Evolutionary conservation across 768 basidiomycete species (phyloP).

Genomic region (Auriculariales sp.): DNA sequence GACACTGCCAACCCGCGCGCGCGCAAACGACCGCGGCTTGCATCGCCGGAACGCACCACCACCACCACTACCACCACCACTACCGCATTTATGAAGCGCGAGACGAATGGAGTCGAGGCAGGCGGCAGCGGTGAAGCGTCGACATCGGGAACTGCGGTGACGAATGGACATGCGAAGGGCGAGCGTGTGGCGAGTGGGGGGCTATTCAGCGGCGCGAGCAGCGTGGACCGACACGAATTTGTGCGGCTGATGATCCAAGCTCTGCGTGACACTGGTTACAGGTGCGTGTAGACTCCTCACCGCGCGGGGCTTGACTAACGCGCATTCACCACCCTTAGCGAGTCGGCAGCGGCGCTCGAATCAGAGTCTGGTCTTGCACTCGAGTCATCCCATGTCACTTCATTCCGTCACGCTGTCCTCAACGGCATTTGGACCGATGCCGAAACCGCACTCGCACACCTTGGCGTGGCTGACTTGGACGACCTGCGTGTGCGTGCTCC

Average conservation of each 20-base stretch:
- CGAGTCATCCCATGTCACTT: conserved; percentile 61
- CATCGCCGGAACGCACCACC: too few relatives aligned
- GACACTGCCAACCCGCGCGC: too few relatives aligned
- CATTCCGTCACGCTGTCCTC: conserved; percentile 68
- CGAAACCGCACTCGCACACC: conserved; percentile 46
- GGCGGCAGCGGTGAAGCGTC: too few relatives aligned
- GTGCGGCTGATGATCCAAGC: conserved; percentile 81
- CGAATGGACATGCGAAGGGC: too few relatives aligned
- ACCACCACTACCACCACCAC: too few relatives aligned
- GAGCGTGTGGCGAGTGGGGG: too few relatives aligned
- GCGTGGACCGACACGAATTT: conserved; percentile 86
- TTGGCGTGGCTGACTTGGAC: conserved; percentile 58
- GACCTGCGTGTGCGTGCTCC: conserved; percentile 43
- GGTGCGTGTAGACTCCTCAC: conserved; percentile 18
- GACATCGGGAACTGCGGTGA: too few relatives aligned
- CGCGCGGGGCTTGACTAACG: conserved; percentile 36
- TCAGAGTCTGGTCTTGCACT: conserved; percentile 85
- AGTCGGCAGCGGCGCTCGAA: conserved; percentile 78
- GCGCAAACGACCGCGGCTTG: too few relatives aligned
- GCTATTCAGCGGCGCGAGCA: too few relatives aligned
- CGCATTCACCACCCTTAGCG: conserved; percentile 34
- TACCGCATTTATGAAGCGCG: too few relatives aligned
- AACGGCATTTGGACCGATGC: conserved; percentile 73
- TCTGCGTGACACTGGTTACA: conserved; percentile 70
- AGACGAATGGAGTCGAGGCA: too few relatives aligned